A percentile compares a stretch with the other conserved stretches of the same genome.
Conservation (phyloP, 768 basidiomycete species). For the Mycena vitilis region DNA sequence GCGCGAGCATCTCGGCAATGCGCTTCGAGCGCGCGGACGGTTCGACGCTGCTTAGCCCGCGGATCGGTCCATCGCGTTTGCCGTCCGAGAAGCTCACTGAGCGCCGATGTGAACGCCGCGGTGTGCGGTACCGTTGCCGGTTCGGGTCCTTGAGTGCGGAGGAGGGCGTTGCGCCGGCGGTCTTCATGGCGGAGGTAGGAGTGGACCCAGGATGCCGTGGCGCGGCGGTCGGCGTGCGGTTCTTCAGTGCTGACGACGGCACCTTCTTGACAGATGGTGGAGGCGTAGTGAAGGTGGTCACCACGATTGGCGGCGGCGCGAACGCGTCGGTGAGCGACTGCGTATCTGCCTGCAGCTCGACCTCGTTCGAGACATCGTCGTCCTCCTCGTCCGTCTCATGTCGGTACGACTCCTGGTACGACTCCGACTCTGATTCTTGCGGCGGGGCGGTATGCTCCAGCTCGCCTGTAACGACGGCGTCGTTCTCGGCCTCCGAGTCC, state of each 20-base stretch:
- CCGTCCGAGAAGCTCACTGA: conserved; percentile 99
- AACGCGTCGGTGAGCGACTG: conserved; percentile 34
- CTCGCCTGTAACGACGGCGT: conserved; percentile 45
- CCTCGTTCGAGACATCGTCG: conserved; percentile 2
- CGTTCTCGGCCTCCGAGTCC: conserved; percentile 62
- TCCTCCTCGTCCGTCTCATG: conserved; percentile 10
- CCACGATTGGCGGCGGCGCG: conserved; percentile 33
- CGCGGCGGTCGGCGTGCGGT: conserved; percentile 20
- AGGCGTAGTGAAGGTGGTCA: conserved; percentile 30
- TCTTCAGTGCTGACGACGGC: conserved; percentile 20
- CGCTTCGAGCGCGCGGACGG: conserved; percentile 82
- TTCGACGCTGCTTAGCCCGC: conserved; percentile 60
- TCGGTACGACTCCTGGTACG: not conserved
- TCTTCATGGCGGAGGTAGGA: conserved; percentile 53
- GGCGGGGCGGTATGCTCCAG: conserved; percentile 19
- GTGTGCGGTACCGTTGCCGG: conserved; percentile 64
- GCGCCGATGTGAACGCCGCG: conserved; percentile 71
- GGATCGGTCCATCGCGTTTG: conserved; percentile 88
- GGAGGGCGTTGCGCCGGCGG: conserved; percentile 61
- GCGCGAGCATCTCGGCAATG: conserved; percentile 82
- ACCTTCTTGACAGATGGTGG: conserved; percentile 28
- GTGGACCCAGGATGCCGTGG: conserved; percentile 38
- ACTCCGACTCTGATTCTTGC: conserved; percentile 29
- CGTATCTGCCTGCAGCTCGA: not conserved
- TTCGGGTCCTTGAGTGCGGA: conserved; percentile 69